phyloP scores from a whole-genome alignment of 2,329 filamentous ascomycete species.

The Venturia oleaginea region DNA sequence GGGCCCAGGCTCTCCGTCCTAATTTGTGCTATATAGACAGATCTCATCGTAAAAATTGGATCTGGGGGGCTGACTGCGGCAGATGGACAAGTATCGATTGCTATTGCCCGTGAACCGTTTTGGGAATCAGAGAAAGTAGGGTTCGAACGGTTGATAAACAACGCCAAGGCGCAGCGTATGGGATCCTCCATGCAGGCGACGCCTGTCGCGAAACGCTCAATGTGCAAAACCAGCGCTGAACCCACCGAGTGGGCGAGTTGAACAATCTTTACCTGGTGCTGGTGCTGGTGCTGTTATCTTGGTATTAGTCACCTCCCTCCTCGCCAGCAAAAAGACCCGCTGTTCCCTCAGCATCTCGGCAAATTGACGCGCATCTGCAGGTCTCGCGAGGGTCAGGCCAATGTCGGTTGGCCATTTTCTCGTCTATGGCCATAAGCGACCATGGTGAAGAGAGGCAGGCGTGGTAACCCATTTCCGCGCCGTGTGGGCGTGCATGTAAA shows the following conservation, averaged over 20 bases:
- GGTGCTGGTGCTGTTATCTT: too few species aligned
- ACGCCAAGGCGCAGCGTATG: background rate
- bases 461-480: background rate
- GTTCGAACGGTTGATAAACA: background rate
- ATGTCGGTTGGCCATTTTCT: background rate
- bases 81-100: background rate
- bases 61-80: background rate
- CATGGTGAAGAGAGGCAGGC: slow-evolving; percentile 3
- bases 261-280: too few species aligned
- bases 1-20: background rate
- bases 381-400: background rate
- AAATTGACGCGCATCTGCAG: slow-evolving; percentile 2
- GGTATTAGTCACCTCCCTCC: too few species aligned
- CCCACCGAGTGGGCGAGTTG: background rate
- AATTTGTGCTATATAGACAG: background rate
- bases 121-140: background rate
- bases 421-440: background rate
- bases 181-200: background rate
- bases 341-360: background rate
- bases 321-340: background rate
- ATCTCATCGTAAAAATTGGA: background rate
- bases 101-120: background rate
- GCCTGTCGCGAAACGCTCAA: background rate
- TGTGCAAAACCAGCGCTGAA: slow-evolving; percentile 2
- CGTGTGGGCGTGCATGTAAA: background rate